phyloP scores from a whole-genome alignment of 805 yeast genomes.

The Ogataea thermomethanolica region DNA sequence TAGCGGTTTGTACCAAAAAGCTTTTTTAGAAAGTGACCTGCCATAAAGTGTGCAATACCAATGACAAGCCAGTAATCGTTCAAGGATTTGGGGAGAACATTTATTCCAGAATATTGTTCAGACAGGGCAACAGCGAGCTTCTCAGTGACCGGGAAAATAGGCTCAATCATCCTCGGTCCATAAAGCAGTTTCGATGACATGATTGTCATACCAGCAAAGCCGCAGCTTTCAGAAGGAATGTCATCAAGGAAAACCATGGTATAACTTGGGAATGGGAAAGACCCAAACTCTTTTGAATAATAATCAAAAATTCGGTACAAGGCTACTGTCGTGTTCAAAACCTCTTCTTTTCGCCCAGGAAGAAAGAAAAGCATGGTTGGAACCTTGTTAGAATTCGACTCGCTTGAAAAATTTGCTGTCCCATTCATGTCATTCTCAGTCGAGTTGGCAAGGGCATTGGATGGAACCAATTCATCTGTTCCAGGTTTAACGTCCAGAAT shows the following conservation, averaged over 20 bases:
- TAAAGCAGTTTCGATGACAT: constrained; percentile 62
- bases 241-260: constrained; percentile 71
- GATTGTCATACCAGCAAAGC: constrained; percentile 73
- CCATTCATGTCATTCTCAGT: constrained; percentile 32
- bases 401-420: constrained; percentile 16
- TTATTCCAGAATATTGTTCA: constrained; percentile 90
- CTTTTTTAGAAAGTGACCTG: constrained; percentile 60
- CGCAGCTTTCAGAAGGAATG: constrained; percentile 44
- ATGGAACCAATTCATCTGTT: constrained; percentile 23
- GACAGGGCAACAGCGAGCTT: constrained; percentile 67
- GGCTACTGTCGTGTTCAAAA: constrained; percentile 70
- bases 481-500: constrained; percentile 43
- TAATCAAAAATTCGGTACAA: constrained; percentile 77
- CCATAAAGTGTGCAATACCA: constrained; percentile 84
- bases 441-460: constrained; percentile 31
- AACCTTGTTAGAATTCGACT: constrained; percentile 34
- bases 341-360: constrained; percentile 54
- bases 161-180: constrained; percentile 73
- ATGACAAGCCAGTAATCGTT: constrained; percentile 87
- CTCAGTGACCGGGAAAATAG: constrained; percentile 68
- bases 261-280: constrained; percentile 86
- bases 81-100: constrained; percentile 74
- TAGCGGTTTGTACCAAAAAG: constrained; percentile 84
- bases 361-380: constrained; percentile 62
- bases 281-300: constrained; percentile 83